Conservation (phyloP, 345 rosid species). For the Arabidopsis arenosa region DNA sequence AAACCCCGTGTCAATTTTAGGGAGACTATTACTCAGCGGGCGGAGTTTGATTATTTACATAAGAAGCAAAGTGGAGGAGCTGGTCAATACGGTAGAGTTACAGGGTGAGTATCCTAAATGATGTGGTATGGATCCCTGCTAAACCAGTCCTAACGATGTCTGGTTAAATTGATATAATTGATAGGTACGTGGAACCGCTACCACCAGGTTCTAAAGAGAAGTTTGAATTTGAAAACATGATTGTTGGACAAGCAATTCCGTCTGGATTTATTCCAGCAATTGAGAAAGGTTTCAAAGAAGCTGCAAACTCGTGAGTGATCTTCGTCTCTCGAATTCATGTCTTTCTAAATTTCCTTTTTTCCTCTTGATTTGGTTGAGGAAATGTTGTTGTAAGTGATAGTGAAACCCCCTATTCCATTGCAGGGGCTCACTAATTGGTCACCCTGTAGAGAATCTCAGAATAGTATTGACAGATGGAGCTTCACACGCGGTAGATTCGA, state of each 20-base stretch:
- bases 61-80: slow-evolving; percentile 99
- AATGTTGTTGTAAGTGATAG: background rate
- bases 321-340: background rate
- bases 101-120: slow-evolving; percentile 61
- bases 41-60: slow-evolving; percentile 94
- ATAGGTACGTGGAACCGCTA: slow-evolving; percentile 87
- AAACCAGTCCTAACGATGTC: slow-evolving; percentile 23
- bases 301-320: slow-evolving; percentile 88
- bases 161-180: slow-evolving; percentile 23
- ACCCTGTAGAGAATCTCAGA: slow-evolving; percentile 91
- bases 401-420: slow-evolving; percentile 9
- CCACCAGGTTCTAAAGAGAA: slow-evolving; percentile 65
- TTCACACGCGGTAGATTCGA: slow-evolving; percentile 94
- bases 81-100: slow-evolving; percentile 96
- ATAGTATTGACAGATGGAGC: slow-evolving; percentile 92
- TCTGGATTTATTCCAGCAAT: slow-evolving; percentile 93
- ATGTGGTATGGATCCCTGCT: slow-evolving; percentile 1
- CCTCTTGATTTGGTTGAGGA: background rate
- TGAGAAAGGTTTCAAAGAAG: slow-evolving; percentile 98
- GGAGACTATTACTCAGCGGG: slow-evolving; percentile 88
- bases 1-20: slow-evolving; percentile 98
- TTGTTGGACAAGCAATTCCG: slow-evolving; percentile 96
- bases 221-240: slow-evolving; percentile 92
- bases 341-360: background rate
- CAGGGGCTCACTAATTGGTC: slow-evolving; percentile 97